A percentile compares a stretch with the other conserved stretches of the same genome.
phyloP scores from a whole-genome alignment of 2,329 filamentous ascomycete species.

The Clathrospora elynae region DNA sequence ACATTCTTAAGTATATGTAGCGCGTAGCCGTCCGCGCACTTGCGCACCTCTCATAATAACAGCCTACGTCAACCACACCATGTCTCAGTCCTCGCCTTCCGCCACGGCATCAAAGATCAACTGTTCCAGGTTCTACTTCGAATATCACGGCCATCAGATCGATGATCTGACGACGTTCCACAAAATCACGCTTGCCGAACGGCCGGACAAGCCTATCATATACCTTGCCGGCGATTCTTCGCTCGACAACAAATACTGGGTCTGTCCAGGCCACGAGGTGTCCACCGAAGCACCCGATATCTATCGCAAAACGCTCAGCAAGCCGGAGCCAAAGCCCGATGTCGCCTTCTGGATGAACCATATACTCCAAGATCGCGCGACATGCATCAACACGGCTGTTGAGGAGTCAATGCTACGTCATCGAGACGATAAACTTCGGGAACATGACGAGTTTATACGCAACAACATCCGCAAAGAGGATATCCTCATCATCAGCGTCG shows the following conservation, averaged over 20 bases:
- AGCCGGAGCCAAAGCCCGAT: slow-evolving; percentile 38
- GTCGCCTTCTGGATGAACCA: slow-evolving; percentile 48
- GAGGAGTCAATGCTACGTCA: slow-evolving; percentile 45
- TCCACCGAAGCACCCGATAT: slow-evolving; percentile 32
- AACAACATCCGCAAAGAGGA: slow-evolving; percentile 40
- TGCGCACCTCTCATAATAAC: neutral
- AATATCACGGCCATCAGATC: slow-evolving; percentile 46
- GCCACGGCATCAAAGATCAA: slow-evolving; percentile 20
- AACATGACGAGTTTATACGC: slow-evolving; percentile 45
- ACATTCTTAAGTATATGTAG: too few relatives aligned
- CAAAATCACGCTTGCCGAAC: slow-evolving; percentile 22
- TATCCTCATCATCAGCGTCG: slow-evolving; percentile 45
- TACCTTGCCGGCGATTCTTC: slow-evolving; percentile 49
- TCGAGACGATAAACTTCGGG: slow-evolving; percentile 32
- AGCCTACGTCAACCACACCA: neutral
- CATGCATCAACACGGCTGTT: slow-evolving; percentile 44
- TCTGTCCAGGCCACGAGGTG: slow-evolving; percentile 19
- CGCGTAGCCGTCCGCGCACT: too few relatives aligned
- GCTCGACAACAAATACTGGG: slow-evolving; percentile 49
- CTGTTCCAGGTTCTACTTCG: slow-evolving; percentile 36
- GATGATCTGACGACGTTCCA: slow-evolving; percentile 37
- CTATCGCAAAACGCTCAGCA: slow-evolving; percentile 33
- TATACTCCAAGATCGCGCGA: slow-evolving; percentile 37
- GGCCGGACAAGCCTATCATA: slow-evolving; percentile 40
- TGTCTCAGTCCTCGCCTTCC: slow-evolving; percentile 2